These are phyloP conservation scores for Gossypium trilobum DNA, from an alignment of 441 rosid genomes.

Conservation along the genomic window DNA sequence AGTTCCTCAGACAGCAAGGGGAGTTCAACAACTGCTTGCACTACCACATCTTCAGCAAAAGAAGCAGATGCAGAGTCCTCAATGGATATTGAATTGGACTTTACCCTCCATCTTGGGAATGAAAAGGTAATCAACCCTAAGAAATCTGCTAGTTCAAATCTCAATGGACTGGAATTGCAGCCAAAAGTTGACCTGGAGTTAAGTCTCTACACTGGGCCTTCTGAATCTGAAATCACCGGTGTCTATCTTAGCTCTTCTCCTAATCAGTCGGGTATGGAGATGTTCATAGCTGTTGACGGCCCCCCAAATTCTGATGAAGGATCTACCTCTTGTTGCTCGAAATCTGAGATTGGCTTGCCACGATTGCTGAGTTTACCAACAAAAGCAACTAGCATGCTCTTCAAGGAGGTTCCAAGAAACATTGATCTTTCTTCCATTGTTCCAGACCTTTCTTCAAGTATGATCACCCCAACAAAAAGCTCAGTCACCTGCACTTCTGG, in stretches of 20 bases:
- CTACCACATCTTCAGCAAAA: constrained; percentile 67
- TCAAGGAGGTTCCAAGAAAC: constrained; percentile 30
- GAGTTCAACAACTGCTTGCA: constrained; percentile 74
- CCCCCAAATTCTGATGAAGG: constrained; percentile 39
- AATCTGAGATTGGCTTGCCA: constrained; percentile 29
- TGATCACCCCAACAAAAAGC: constrained; percentile 49
- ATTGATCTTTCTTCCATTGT: constrained; percentile 26
- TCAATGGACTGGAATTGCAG: constrained; percentile 29
- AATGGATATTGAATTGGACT: constrained; percentile 73
- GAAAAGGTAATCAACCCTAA: constrained; percentile 39
- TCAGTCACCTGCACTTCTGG: constrained; percentile 79
- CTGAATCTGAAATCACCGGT: constrained; percentile 66
- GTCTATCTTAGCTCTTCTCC: constrained; percentile 30
- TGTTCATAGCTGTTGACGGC: constrained; percentile 26
- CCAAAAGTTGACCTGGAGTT: constrained; percentile 63
- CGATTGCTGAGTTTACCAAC: constrained; percentile 29
- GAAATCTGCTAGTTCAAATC: constrained; percentile 28
- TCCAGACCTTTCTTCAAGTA: constrained; percentile 59
- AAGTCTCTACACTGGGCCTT: constrained; percentile 62
- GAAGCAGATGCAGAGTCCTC: constrained; percentile 82
- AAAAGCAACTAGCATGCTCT: constrained; percentile 39
- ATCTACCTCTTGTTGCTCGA: constrained; percentile 39
- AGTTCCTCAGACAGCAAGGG: constrained; percentile 92
- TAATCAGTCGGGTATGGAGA: constrained; percentile 34
- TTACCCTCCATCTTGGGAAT: constrained; percentile 71